Evolutionary conservation across 148 eudicot species (phyloP).

Genomic region (Rhododendron kiyosumense): DNA sequence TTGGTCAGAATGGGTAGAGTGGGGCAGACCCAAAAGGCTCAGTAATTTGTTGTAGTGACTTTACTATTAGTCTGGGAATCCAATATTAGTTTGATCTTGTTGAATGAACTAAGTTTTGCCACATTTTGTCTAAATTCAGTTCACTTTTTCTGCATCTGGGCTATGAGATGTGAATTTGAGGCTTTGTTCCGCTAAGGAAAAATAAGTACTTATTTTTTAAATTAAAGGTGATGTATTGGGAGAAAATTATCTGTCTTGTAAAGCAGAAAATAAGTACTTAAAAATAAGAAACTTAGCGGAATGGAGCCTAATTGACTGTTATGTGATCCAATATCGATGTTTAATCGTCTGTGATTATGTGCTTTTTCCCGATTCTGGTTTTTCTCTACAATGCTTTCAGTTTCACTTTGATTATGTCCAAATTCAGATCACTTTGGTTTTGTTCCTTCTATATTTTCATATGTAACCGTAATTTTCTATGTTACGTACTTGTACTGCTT

Average conservation of each 20-base stretch:
- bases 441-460: neutral
- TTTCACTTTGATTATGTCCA: neutral
- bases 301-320: neutral
- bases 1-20: neutral
- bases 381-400: neutral
- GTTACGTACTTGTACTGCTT: neutral
- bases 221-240: no score
- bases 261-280: no score
- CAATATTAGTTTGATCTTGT: neutral
- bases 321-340: neutral
- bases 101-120: neutral
- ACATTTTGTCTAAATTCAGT: neutral
- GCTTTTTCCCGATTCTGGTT: neutral
- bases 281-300: no score
- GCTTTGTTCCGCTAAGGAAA: no score
- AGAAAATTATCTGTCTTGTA: no score
- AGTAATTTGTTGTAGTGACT: conserved; percentile 1
- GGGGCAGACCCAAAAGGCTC: neutral
- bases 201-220: no score
- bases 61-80: neutral
- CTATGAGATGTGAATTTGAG: neutral
- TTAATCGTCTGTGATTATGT: neutral
- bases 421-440: neutral
- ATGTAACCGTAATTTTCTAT: neutral
- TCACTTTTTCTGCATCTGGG: neutral